phyloP scores from a whole-genome alignment of 164 flowering plant species.

The Saururus chinensis region DNA sequence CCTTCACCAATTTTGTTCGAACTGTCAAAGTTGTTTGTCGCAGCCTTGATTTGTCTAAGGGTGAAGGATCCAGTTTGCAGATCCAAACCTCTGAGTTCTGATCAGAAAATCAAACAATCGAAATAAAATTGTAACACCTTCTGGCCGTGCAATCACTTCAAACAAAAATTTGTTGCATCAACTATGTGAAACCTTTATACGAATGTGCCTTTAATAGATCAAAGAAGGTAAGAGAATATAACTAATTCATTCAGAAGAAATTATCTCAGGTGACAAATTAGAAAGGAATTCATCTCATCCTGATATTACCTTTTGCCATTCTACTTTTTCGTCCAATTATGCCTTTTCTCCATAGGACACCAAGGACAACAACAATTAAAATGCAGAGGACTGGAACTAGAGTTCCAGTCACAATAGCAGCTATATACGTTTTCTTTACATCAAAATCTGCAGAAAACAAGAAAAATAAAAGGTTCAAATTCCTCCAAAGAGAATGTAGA shows the following conservation, averaged over 20 bases:
- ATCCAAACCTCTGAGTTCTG: constrained; percentile 24
- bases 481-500: background rate
- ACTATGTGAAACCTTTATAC: too few species aligned
- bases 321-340: constrained; percentile 29
- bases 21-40: constrained; percentile 32
- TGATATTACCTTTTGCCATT: constrained; percentile 35
- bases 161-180: too few species aligned
- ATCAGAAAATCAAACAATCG: background rate
- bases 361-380: background rate
- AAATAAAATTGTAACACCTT: background rate
- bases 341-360: constrained; percentile 33
- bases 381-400: background rate
- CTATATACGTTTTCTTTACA: background rate
- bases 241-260: background rate
- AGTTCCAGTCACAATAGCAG: background rate
- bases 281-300: too few species aligned
- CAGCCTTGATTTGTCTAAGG: constrained; percentile 38
- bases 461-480: background rate
- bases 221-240: background rate
- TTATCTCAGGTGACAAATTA: too few species aligned
- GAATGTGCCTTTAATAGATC: too few species aligned
- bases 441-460: background rate
- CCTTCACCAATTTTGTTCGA: constrained; percentile 58
- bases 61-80: constrained; percentile 29
- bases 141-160: too few species aligned